Conservation (phyloP, 768 basidiomycete species). For the Mycena indigotica region DNA sequence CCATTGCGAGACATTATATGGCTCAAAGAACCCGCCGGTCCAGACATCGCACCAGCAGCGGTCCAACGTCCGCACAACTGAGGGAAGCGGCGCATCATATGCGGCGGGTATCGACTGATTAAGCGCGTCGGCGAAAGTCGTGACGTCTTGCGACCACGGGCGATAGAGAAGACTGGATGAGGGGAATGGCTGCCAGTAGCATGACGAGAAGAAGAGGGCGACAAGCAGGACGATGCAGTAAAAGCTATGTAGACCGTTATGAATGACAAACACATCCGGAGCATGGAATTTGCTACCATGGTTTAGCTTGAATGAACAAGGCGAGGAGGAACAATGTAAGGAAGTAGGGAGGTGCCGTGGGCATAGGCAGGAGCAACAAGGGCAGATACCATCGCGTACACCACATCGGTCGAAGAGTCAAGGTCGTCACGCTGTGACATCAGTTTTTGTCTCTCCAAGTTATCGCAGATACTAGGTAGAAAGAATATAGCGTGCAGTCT, state of each 20-base stretch:
- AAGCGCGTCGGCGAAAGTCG: constrained; percentile 71
- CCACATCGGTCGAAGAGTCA: constrained; percentile 35
- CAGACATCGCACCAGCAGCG: constrained; percentile 88
- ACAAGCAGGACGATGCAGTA: constrained; percentile 84
- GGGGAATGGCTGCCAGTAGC: constrained; percentile 86
- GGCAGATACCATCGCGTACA: constrained; percentile 88
- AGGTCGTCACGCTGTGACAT: background rate
- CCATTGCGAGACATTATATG: constrained; percentile 78
- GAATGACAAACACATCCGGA: background rate
- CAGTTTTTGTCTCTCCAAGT: too few relatives aligned
- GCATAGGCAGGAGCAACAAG: constrained; percentile 72
- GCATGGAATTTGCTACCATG: constrained; percentile 62
- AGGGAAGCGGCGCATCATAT: constrained; percentile 48
- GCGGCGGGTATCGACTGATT: constrained; percentile 46
- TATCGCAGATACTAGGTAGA: too few relatives aligned
- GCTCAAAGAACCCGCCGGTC: constrained; percentile 65
- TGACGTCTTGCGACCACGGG: constrained; percentile 72
- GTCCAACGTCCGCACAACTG: constrained; percentile 67
- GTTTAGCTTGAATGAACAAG: constrained; percentile 77
- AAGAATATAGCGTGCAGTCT: too few relatives aligned
- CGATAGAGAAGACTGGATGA: constrained; percentile 59
- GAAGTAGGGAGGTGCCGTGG: constrained; percentile 80
- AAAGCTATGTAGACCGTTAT: constrained; percentile 49
- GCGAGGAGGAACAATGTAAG: constrained; percentile 76
- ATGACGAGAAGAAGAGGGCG: constrained; percentile 84